Conservation (phyloP, 2,329 filamentous ascomycete genomes). For the Alternaria atra region DNA sequence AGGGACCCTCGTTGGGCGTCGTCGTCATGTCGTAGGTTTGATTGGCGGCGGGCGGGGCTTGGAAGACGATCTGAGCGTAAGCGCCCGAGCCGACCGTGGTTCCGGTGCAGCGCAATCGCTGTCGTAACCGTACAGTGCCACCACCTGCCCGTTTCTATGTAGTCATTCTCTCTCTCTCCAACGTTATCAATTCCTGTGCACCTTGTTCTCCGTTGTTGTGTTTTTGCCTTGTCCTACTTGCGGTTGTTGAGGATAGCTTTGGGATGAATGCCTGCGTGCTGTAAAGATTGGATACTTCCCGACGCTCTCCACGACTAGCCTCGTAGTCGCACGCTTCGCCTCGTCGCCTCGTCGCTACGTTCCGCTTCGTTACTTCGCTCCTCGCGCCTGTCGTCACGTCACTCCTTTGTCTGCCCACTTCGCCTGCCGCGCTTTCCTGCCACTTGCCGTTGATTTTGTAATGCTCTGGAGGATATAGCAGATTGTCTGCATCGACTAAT, state of each 20-base stretch:
- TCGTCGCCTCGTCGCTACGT: slow-evolving; percentile 4
- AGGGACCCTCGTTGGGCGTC: slow-evolving; percentile 20
- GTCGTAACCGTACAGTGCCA: slow-evolving; percentile 2
- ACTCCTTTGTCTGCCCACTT: slow-evolving; percentile 44
- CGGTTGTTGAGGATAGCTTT: background rate
- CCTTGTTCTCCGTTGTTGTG: background rate
- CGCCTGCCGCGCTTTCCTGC: slow-evolving; percentile 2
- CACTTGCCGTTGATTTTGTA: slow-evolving; percentile 11
- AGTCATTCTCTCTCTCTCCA: slow-evolving; percentile 7
- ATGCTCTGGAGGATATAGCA: slow-evolving; percentile 16
- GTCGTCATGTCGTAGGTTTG: slow-evolving; percentile 8
- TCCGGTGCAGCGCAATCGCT: slow-evolving; percentile 12
- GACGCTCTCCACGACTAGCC: background rate
- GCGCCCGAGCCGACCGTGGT: slow-evolving; percentile 19
- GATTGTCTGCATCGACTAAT: slow-evolving; percentile 8
- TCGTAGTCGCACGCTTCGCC: slow-evolving; percentile 4
- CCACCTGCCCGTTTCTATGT: slow-evolving; percentile 26
- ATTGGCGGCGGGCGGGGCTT: slow-evolving; percentile 11
- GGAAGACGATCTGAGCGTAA: slow-evolving; percentile 24
- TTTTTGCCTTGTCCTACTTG: background rate
- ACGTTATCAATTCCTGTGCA: background rate
- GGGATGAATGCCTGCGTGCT: background rate
- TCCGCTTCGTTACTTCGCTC: slow-evolving; percentile 12
- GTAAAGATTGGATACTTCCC: background rate
- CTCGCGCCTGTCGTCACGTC: slow-evolving; percentile 27